phyloP scores from a whole-genome alignment of 129 eudicot species.

The Silybum marianum region DNA sequence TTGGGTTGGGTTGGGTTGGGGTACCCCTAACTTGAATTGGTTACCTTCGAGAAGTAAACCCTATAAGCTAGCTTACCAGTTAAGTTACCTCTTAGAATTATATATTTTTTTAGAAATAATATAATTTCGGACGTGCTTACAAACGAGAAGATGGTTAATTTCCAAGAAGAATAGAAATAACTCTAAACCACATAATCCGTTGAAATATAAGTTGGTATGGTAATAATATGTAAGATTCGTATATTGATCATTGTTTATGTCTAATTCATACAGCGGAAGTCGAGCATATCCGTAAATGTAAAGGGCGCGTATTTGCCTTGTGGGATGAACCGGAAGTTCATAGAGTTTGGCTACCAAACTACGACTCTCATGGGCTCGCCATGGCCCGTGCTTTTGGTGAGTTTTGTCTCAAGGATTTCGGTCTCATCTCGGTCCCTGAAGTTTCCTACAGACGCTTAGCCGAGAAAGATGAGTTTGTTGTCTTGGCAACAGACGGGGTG shows the following conservation, averaged over 20 bases:
- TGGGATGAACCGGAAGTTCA: slow-evolving; percentile 85
- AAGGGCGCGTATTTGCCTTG: slow-evolving; percentile 85
- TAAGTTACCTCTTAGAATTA: too few relatives aligned
- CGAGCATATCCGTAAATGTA: slow-evolving; percentile 70
- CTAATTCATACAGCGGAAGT: slow-evolving; percentile 59
- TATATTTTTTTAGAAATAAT: too few relatives aligned
- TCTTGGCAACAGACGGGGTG: slow-evolving; percentile 90
- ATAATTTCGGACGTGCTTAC: too few relatives aligned
- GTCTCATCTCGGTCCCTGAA: slow-evolving; percentile 81
- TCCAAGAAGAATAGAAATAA: too few relatives aligned
- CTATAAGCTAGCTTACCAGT: too few relatives aligned
- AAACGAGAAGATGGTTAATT: too few relatives aligned
- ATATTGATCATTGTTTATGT: neutral
- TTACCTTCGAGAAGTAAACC: too few relatives aligned
- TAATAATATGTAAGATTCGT: neutral
- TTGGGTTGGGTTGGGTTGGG: too few relatives aligned
- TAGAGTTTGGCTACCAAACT: slow-evolving; percentile 81
- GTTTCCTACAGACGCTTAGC: slow-evolving; percentile 61
- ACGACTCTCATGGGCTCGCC: slow-evolving; percentile 85
- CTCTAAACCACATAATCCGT: too few relatives aligned
- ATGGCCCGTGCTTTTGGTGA: slow-evolving; percentile 99
- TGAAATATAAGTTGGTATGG: neutral
- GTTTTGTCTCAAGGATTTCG: slow-evolving; percentile 85
- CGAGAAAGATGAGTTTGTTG: slow-evolving; percentile 73
- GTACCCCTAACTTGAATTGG: too few relatives aligned